Evolutionary conservation across 805 yeast species (phyloP).

Genomic region (Wilhelminamyces savonicus): DNA sequence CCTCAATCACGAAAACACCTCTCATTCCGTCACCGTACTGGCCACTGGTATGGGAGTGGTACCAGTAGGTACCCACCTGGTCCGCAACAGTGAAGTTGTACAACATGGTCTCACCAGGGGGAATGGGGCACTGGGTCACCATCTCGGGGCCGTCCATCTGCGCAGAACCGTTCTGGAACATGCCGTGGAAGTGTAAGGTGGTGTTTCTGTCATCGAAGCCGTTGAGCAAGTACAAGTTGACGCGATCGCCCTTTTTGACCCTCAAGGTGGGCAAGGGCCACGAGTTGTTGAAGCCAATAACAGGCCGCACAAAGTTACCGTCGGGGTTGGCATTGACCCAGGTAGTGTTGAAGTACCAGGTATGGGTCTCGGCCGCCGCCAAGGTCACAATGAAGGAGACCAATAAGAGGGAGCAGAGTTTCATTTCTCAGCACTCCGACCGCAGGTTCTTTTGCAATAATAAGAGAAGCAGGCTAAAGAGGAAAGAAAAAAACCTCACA

Average conservation of each 20-base stretch:
- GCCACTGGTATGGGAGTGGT: conserved; percentile 87
- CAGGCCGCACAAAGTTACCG: conserved; percentile 47
- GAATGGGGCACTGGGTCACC: conserved; percentile 87
- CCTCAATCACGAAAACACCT: conserved; percentile 71
- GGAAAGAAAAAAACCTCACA: neutral
- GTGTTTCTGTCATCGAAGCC: conserved; percentile 63
- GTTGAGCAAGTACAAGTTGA: conserved; percentile 68
- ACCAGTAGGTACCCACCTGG: conserved; percentile 93
- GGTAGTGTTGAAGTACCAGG: conserved; percentile 58
- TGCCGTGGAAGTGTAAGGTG: conserved; percentile 88
- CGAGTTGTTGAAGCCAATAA: conserved; percentile 61
- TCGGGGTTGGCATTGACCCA: conserved; percentile 67
- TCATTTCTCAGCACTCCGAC: too few species aligned
- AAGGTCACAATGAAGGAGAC: conserved; percentile 12
- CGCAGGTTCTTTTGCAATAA: too few species aligned
- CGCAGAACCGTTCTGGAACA: conserved; percentile 70
- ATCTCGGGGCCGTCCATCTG: conserved; percentile 90
- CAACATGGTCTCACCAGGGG: conserved; percentile 65
- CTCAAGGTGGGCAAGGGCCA: conserved; percentile 88
- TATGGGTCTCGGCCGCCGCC: conserved; percentile 45
- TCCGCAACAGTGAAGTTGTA: conserved; percentile 84
- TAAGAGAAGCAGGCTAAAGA: too few species aligned
- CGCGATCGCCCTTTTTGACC: conserved; percentile 74
- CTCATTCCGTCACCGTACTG: conserved; percentile 94
- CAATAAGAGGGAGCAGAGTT: conserved; percentile 8